A percentile compares a stretch with the other conserved stretches of the same genome.
These are phyloP conservation scores for Kwoniella bestiolae DNA, from an alignment of 768 basidiomycete genomes.

Conservation along the genomic window DNA sequence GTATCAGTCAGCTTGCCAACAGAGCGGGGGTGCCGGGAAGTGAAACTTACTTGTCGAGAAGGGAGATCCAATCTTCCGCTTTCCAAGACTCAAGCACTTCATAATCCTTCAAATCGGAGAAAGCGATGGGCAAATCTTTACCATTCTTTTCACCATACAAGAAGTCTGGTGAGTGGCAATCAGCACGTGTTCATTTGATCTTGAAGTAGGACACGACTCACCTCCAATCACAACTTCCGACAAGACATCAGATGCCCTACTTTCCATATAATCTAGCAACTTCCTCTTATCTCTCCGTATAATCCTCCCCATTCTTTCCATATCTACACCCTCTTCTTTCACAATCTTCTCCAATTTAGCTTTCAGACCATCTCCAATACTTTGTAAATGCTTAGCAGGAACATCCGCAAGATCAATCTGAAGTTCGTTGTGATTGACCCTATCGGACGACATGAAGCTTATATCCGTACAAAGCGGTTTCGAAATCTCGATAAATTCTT, in stretches of 20 bases:
- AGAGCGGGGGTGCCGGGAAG: background rate
- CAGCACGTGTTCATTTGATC: background rate
- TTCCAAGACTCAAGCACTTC: conserved; percentile 71
- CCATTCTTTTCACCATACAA: conserved; percentile 84
- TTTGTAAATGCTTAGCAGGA: conserved; percentile 76
- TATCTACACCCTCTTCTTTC: conserved; percentile 74
- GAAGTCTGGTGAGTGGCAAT: conserved; percentile 63
- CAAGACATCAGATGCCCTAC: conserved; percentile 43
- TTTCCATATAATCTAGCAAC: conserved; percentile 59
- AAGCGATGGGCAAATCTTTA: conserved; percentile 70
- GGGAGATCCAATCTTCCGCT: conserved; percentile 72
- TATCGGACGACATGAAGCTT: conserved; percentile 76
- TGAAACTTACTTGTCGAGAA: conserved; percentile 70
- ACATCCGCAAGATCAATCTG: conserved; percentile 81
- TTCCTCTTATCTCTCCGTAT: conserved; percentile 87
- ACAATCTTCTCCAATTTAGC: conserved; percentile 72
- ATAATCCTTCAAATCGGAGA: conserved; percentile 81
- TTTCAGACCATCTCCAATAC: conserved; percentile 71
- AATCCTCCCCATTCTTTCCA: conserved; percentile 84
- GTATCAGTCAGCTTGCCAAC: conserved; percentile 2
- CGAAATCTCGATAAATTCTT: conserved; percentile 89
- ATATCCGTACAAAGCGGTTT: conserved; percentile 81
- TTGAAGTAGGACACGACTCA: conserved; percentile 20
- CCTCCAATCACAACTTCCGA: conserved; percentile 51
- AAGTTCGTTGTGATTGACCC: conserved; percentile 73